A percentile compares a stretch with the other conserved stretches of the same genome.
Evolutionary conservation across 2,329 filamentous ascomycete species (phyloP).

Genomic region (Aureobasidium musti): DNA sequence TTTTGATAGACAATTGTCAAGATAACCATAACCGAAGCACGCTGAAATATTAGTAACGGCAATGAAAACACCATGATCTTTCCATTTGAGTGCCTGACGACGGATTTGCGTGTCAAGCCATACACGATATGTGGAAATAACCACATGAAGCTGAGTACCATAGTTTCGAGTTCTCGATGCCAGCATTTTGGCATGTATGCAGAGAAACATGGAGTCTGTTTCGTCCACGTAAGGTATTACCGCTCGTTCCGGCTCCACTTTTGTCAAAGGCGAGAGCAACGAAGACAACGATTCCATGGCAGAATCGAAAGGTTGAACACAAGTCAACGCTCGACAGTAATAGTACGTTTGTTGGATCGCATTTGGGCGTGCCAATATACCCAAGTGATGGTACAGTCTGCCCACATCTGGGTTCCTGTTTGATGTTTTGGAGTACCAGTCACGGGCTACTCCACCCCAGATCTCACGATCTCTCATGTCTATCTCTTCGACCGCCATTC

Average conservation of each 20-base stretch:
- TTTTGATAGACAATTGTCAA: constrained; percentile 52
- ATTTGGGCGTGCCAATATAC: constrained; percentile 72
- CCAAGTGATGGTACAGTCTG: constrained; percentile 83
- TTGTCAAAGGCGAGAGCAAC: constrained; percentile 56
- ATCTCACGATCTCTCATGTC: constrained; percentile 69
- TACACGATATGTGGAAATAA: not conserved
- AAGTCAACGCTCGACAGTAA: constrained; percentile 70
- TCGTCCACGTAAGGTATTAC: constrained; percentile 42
- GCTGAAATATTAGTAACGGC: constrained; percentile 59
- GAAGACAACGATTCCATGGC: constrained; percentile 70
- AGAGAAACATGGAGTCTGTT: constrained; percentile 64
- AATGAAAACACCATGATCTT: constrained; percentile 59
- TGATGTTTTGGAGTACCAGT: constrained; percentile 83
- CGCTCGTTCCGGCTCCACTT: constrained; percentile 7
- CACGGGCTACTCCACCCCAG: constrained; percentile 76
- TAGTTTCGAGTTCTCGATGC: not conserved
- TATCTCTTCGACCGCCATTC: constrained; percentile 89
- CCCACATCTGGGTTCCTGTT: constrained; percentile 75
- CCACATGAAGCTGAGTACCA: not conserved
- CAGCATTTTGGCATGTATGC: constrained; percentile 66
- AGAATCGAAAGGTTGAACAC: constrained; percentile 66
- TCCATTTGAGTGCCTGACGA: constrained; percentile 50
- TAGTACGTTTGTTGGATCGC: constrained; percentile 70
- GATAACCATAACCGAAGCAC: constrained; percentile 56
- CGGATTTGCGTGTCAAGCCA: constrained; percentile 15